Conservation (phyloP, 108 stramenopile genomes). For the Cyclotella atomus region DNA sequence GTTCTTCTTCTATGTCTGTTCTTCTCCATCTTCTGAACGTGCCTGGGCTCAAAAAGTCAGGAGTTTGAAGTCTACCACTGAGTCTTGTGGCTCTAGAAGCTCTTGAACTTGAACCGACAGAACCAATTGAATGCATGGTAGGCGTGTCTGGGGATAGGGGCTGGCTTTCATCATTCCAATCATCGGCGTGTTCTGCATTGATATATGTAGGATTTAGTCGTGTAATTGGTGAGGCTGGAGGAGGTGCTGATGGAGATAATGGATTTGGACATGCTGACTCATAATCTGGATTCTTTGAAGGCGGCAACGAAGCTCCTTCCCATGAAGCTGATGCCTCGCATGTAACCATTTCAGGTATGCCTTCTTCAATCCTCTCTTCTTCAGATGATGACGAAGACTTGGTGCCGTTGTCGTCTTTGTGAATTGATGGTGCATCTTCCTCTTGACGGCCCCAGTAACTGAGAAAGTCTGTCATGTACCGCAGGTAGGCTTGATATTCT, state of each 20-base stretch:
- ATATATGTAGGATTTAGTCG: background rate
- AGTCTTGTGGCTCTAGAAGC: too few species aligned
- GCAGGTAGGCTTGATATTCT: conserved; percentile 38
- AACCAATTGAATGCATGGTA: background rate
- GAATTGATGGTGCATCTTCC: conserved; percentile 3
- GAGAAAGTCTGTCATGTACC: conserved; percentile 36
- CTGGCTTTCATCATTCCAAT: conserved; percentile 20
- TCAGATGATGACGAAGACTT: conserved; percentile 3
- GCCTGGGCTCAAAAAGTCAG: conserved; percentile 18
- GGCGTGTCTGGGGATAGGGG: conserved; percentile 28
- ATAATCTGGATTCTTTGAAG: conserved; percentile 10
- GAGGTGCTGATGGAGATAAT: background rate
- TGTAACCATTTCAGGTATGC: background rate
- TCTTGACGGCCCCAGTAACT: conserved; percentile 21
- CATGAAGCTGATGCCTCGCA: background rate
- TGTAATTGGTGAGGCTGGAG: background rate
- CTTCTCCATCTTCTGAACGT: conserved; percentile 21
- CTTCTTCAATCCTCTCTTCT: background rate
- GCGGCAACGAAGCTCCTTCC: conserved; percentile 5
- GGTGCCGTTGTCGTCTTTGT: background rate
- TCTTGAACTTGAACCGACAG: conserved; percentile 2
- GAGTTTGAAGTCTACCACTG: conserved; percentile 13
- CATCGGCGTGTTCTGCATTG: background rate
- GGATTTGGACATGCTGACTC: background rate
- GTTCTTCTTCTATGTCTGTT: conserved; percentile 7